phyloP scores from a whole-genome alignment of 805 yeast species.

The Saturnispora hagleri region DNA sequence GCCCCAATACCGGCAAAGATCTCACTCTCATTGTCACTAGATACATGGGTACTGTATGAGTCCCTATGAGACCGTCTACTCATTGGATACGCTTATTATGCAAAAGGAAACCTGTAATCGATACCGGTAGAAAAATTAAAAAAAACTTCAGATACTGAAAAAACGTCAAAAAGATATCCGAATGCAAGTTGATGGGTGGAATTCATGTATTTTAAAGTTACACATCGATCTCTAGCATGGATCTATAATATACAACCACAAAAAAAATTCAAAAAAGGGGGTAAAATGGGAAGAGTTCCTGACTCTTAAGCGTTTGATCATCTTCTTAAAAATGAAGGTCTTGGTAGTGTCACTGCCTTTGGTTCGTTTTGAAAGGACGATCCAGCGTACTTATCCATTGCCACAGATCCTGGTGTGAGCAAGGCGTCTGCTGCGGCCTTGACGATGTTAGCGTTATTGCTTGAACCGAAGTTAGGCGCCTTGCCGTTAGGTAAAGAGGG shows the following conservation, averaged over 20 bases:
- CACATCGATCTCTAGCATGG: background rate
- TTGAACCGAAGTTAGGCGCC: constrained; percentile 12
- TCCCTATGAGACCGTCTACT: constrained; percentile 4
- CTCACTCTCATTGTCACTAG: constrained; percentile 50
- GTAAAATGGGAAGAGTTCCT: background rate
- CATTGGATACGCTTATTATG: background rate
- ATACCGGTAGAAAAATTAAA: background rate
- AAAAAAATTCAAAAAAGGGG: background rate
- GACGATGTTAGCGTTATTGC: background rate
- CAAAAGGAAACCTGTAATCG: background rate
- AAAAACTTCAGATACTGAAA: background rate
- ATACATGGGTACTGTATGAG: background rate
- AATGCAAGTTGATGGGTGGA: background rate
- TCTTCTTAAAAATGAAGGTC: constrained; percentile 36
- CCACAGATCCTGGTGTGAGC: constrained; percentile 11
- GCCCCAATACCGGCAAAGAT: constrained; percentile 73
- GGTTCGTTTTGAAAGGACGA: constrained; percentile 50
- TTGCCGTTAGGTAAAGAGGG: constrained; percentile 13
- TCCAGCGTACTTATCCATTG: constrained; percentile 38
- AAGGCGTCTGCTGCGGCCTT: constrained; percentile 10
- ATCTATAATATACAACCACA: background rate
- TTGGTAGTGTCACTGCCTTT: constrained; percentile 45
- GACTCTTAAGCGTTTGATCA: background rate
- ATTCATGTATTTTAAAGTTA: background rate
- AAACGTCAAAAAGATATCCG: background rate